Evolutionary conservation across 2,329 filamentous ascomycete species (phyloP), one percentile per base, ranked within the genome.

Genomic region (Ophiobolus disseminans): DNA sequence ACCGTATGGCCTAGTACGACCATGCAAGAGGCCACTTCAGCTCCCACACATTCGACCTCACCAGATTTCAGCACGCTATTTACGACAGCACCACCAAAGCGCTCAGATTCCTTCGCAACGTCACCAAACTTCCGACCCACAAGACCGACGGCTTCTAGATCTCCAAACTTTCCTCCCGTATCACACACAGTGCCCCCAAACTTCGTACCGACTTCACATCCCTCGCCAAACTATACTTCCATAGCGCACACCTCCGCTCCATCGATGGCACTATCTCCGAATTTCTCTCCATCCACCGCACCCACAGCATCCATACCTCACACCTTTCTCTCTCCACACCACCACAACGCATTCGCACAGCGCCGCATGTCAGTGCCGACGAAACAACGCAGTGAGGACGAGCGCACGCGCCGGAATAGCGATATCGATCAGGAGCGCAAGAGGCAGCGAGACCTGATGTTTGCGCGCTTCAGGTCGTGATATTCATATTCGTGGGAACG

Each of bases 361-460:
- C 30, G 40, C 40, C 40, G 38, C 20, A 40, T 20, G 20, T 26
- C 30, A 13, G 6, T 19, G 19, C 13, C 13, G 3, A 32, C 30
- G n/a, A 11, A 3, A 32, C 9, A 7, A 32, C 30, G 30, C n/a
- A n/a, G n/a, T 32, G 13, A 11, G n/a, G 26, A 32, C 7, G 39
- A 40, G 11, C 11, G n/a, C 14, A 28, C 23, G 14, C n/a, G 23
- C 5, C 22, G 16, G 9, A 26, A 53, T 5, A 37, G 37, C 9
- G 57, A 58, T 5, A 42, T 48, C 1, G 45, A 55, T n/a, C 25
- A 54, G 36, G 57, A 65, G 36, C 47, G 40, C 28, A 45, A 50
- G 25, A 55, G 62, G 20, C 62, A 62, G 47, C 54, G 46, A 32
- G 52, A 43, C 2, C 26, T 63, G 14, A 58, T 63, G 50, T 63